These are phyloP conservation scores for Ophiostoma quercus DNA, from an alignment of 2,329 filamentous ascomycete species.

Conservation along the genomic window DNA sequence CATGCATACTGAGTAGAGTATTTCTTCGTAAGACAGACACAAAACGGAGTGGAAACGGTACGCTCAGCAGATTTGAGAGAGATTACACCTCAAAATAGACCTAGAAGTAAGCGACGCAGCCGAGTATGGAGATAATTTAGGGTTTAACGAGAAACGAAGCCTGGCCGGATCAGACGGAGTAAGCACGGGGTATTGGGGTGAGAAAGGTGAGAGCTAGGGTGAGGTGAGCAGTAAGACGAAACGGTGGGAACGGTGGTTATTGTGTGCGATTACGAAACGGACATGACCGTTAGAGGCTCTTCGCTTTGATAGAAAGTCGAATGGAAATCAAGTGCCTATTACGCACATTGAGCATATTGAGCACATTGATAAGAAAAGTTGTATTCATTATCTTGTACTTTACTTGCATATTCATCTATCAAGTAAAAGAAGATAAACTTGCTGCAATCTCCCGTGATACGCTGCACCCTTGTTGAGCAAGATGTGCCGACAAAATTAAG, in stretches of 20 bases:
- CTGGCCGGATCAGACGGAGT: conserved; percentile 2
- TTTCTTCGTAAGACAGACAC: too few relatives aligned
- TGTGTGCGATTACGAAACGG: not conserved
- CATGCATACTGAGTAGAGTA: too few relatives aligned
- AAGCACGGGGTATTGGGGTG: conserved; percentile 14
- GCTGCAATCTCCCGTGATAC: conserved; percentile 8
- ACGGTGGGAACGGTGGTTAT: not conserved
- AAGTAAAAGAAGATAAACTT: not conserved
- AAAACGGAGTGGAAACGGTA: not conserved
- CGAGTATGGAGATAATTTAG: conserved; percentile 15
- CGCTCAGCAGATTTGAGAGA: not conserved
- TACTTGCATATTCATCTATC: not conserved
- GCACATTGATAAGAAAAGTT: too few relatives aligned
- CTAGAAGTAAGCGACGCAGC: not conserved
- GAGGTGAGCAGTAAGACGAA: not conserved
- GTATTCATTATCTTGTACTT: not conserved
- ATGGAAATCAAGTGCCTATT: too few relatives aligned
- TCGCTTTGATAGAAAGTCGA: not conserved
- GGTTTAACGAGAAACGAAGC: conserved; percentile 1
- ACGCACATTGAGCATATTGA: too few relatives aligned
- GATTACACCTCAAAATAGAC: not conserved
- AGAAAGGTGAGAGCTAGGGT: not conserved
- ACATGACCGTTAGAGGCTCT: conserved; percentile 11
- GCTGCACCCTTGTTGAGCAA: not conserved
- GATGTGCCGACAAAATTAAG: conserved; percentile 9